Evolutionary conservation across 208 protist species (phyloP), one percentile per base, ranked within the genome.

Genomic region (Leishmania guyanensis): DNA sequence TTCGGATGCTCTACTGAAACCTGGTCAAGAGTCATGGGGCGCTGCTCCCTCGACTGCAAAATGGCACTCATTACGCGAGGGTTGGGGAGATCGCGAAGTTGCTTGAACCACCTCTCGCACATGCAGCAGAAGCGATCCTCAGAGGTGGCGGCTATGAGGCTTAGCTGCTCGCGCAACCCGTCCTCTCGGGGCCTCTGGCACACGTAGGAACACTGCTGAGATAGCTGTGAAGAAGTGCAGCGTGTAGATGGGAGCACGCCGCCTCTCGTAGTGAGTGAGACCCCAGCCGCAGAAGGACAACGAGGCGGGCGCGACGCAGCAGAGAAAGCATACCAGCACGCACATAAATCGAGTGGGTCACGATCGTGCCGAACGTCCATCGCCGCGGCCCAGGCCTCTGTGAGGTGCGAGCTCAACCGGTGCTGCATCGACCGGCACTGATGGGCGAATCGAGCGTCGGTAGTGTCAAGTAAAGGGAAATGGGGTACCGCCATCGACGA

Each of bases 301-400:
- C 43, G 46, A 73, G 39, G 69, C 43, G 33, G 16, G 12, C 9
- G 53, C 58, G 51, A 76, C n/a, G 33, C 53, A 9, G 56, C 51
- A 33, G 74, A 66, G 36, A 77, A 77, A 16, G 53, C 74, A 48
- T 77, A 76, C 82, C 82, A 86, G 72, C 60, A 80, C 29, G 78
- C 82, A 64, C 78, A 81, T 33, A 86, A 22, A 43, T 82, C 71
- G 6, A 86, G 53, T 5, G 78, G 70, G 53, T 77, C 62, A 10
- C 17, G n/a, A 26, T 86, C 78, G 12, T 79, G 56, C 29, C 48
- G 12, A 1, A 43, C 69, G 22, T 60, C 65, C 26, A 73, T 65
- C 12, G 77, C 60, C n/a, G 62, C 54, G 2, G 51, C 65, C 82
- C 82, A 86, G 6, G 78, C 78, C 64, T 86, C 78, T 16, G 50